Base-by-base conservation (phyloP, 78 protist species). In the Dictyostelium purpureum region DNA sequence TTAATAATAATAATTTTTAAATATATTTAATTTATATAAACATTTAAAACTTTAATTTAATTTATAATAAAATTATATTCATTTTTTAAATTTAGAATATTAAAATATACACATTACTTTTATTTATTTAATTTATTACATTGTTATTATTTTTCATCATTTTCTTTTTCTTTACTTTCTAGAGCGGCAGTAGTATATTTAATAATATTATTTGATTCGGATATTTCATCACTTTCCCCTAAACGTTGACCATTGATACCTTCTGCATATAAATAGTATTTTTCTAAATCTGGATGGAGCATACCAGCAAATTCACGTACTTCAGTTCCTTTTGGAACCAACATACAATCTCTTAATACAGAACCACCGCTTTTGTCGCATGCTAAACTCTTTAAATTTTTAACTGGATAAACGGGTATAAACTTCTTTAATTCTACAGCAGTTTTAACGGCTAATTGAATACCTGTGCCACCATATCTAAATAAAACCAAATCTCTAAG, bases 381-480 rank as follows among this genome's bases (percentile, higher is more conserved):
- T 37, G 88, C 66, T 11, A 89, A 54, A 49, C 70, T 59, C 47
- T 79, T 89, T 59, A 89, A 28, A 52, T 74, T 61, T 45, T 56
- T 81, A 14, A 94, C 96, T 0, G 94, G 93, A 31, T 87, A 94
- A 4, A 87, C 96, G 0, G 94, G 90, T 16, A 94, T 12, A 26
- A 45, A 57, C 24, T 87, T 78, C n/a, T 57, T 77, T 11, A 51
- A 37, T 59, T 87, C 96, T 0, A 94, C 96, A n/a, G 96, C 96
- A 5, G 77, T 51, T 59, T 52, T 79, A 10, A 94, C 79, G 7
- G 94, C 87, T 0, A 47, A 57, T 56, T 85, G 85, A n/a, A 75
- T 33, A n/a, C 94, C 96, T 4, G 96, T 94, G 24, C 71, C 24
- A 28, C 88, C 92, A 70, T 82, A 89, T 47, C 94, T 70, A 78